A percentile compares a stretch with the other conserved stretches of the same genome.
Evolutionary conservation across 495 filamentous ascomycete species (phyloP).

Genomic region (Aspergillus funiculosus): DNA sequence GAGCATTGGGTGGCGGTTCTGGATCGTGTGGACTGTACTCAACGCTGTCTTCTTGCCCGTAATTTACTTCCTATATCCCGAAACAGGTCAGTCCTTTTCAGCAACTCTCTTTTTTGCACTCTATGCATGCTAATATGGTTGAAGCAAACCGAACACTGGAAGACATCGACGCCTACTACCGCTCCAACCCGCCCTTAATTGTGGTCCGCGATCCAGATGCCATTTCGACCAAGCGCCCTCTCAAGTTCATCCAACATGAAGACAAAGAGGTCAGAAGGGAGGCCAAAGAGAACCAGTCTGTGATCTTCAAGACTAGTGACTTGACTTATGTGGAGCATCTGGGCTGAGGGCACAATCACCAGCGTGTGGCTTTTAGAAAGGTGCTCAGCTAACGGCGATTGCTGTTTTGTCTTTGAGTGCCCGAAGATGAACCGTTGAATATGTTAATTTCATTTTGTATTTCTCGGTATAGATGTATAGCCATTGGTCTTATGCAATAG

Average conservation of each 20-base stretch:
- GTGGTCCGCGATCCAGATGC: conserved; percentile 35
- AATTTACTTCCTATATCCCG: conserved; percentile 58
- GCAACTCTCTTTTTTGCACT: neutral
- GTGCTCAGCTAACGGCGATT: neutral
- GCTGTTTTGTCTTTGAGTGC: no score
- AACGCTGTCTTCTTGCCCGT: conserved; percentile 54
- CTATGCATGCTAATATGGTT: conserved; percentile 15
- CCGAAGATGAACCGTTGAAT: no score
- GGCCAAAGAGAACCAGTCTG: neutral
- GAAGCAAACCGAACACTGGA: conserved; percentile 41
- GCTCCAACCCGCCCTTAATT: conserved; percentile 36
- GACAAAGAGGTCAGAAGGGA: conserved; percentile 19
- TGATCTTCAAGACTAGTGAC: neutral
- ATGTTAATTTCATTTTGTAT: no score
- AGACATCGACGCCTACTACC: conserved; percentile 42
- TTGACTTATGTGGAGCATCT: conserved; percentile 1
- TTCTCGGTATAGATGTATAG: no score
- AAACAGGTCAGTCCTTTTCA: conserved; percentile 38
- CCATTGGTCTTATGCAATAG: no score
- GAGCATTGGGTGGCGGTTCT: conserved; percentile 52
- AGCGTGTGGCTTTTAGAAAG: neutral
- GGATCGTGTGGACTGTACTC: conserved; percentile 55
- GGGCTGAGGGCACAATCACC: neutral
- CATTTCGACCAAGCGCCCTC: conserved; percentile 22
- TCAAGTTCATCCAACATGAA: conserved; percentile 30